Base-by-base conservation (phyloP, 768 basidiomycete species). In the Mrakia frigida region DNA sequence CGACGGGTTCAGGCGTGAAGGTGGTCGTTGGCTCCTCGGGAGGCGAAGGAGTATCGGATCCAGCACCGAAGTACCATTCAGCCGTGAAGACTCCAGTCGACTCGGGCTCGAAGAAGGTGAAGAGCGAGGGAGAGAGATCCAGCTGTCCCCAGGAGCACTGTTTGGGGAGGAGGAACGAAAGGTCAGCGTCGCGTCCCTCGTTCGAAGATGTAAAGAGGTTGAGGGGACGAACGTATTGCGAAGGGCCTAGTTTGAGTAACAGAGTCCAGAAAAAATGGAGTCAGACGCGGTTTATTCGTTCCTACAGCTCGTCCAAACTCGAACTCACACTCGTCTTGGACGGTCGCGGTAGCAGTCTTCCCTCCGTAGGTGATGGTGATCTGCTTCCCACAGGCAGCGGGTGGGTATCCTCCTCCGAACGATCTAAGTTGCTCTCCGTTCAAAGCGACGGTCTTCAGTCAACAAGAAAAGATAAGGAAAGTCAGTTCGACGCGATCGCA, bases 61-160 rank as follows among this genome's bases (percentile, higher is more conserved):
- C 39, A 16, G 35, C 23, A 43, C 65, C 65, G 23, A 68, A 68
- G 35, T 37, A 68, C 65, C 65, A 68, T 10, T 39, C 37, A 25
- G 65, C 65, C 21, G 35, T 39, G 65, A 68, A 39, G 35, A 68
- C 65, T 41, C 65, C 65, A 25, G 65, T 68, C 3, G 35, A 35
- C 37, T 68, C 39, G 65, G 65, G 33, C 6, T 35, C 65, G 37
- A 68, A 68, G 65, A 39, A 68, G 35, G 35, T 39, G 65, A 68
- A 68, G 35, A 68, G 65, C 25, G 18, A 18, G 65, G 65, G 65
- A 11, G 65, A 68, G 65, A 68, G 65, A n/a, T 68, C 65, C 18
- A 68, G 65, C 65, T 68, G 65, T 35, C 65, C 65, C 65, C 65
- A 68, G 25, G 65, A 68, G 65, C 65, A 68, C 56, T 56, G 56